A percentile compares a stretch with the other conserved stretches of the same genome.
Evolutionary conservation across 2,329 filamentous ascomycete genomes (phyloP).

Genomic region (Penicillium paneum): DNA sequence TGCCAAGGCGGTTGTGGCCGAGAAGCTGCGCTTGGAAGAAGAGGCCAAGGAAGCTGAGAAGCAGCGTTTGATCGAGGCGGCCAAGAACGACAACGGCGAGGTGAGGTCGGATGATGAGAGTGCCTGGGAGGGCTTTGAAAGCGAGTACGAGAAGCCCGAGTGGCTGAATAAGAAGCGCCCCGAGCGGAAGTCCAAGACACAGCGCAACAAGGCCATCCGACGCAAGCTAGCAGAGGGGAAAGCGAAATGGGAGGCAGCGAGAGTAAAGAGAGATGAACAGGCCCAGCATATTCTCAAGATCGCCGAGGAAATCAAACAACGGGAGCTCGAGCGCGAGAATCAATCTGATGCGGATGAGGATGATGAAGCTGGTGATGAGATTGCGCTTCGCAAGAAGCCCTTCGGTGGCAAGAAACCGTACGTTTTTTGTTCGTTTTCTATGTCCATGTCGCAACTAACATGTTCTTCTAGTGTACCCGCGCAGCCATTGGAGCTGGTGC

Average conservation of each 20-base stretch:
- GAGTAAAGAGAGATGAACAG: conserved; percentile 71
- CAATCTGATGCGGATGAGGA: conserved; percentile 37
- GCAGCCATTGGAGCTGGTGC: conserved; percentile 73
- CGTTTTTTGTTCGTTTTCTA: conserved; percentile 23
- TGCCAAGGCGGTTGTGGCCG: conserved; percentile 72
- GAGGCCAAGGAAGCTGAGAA: conserved; percentile 65
- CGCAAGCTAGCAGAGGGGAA: conserved; percentile 82
- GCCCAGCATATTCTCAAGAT: conserved; percentile 69
- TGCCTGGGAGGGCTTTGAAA: conserved; percentile 87
- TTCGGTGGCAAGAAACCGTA: conserved; percentile 62
- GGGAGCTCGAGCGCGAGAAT: conserved; percentile 48
- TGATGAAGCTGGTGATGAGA: conserved; percentile 57
- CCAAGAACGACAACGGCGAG: conserved; percentile 71
- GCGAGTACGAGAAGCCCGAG: conserved; percentile 67
- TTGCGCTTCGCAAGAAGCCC: conserved; percentile 65
- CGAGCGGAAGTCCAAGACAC: conserved; percentile 77
- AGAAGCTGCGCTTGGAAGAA: conserved; percentile 68
- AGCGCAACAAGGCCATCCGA: conserved; percentile 83
- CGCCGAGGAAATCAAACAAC: conserved; percentile 49
- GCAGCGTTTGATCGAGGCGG: conserved; percentile 68
- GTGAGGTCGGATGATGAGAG: conserved; percentile 81
- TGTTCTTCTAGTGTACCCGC: conserved; percentile 54
- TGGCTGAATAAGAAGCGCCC: conserved; percentile 69
- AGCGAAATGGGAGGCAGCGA: conserved; percentile 70
- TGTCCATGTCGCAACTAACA: conserved; percentile 18